These are phyloP conservation scores for Lyophyllum shimeji DNA, from an alignment of 768 basidiomycete species.

Conservation along the genomic window DNA sequence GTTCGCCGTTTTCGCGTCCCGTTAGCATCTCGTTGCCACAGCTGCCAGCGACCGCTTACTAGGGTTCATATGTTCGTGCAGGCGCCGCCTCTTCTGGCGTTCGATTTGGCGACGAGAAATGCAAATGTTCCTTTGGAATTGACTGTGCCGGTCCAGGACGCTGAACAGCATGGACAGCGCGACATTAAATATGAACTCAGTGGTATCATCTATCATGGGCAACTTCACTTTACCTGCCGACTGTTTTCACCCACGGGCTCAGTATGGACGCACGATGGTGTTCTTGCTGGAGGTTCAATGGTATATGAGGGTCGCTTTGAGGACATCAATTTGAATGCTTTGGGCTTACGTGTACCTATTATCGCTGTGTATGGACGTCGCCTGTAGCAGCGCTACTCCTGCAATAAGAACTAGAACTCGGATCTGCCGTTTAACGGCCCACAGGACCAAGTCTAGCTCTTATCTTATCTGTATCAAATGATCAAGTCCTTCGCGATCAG, in stretches of 20 bases:
- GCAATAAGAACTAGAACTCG: too few relatives aligned
- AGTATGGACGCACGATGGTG: constrained; percentile 2
- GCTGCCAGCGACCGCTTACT: neutral
- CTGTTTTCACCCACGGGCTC: neutral
- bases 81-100: neutral
- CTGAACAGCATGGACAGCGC: neutral
- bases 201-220: constrained; percentile 4
- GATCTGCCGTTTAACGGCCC: too few relatives aligned
- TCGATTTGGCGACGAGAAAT: neutral
- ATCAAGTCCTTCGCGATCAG: too few relatives aligned
- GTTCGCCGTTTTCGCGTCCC: neutral
- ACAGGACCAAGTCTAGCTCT: too few relatives aligned
- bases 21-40: neutral
- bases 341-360: too few relatives aligned
- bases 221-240: constrained; percentile 3
- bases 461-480: too few relatives aligned
- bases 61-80: neutral
- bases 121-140: neutral
- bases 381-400: too few relatives aligned
- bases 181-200: neutral
- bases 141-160: neutral
- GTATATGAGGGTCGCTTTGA: neutral
- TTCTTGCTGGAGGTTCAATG: neutral
- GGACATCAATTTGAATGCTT: too few relatives aligned
- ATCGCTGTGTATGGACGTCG: too few relatives aligned